phyloP scores from a whole-genome alignment of 2,329 filamentous ascomycete species.

The Sporothrix sp. region DNA sequence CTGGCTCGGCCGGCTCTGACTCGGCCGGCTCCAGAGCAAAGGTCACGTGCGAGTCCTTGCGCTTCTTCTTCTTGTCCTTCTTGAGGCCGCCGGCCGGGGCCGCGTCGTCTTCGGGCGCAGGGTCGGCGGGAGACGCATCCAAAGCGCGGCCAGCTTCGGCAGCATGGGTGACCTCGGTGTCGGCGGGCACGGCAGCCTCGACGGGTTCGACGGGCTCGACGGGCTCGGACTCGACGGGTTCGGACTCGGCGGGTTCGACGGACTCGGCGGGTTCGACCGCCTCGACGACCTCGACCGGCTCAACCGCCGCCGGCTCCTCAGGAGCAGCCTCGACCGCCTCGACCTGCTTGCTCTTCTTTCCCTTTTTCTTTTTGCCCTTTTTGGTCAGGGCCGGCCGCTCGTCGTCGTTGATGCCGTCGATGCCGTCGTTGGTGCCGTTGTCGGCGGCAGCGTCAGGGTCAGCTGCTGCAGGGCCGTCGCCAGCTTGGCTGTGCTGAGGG shows the following conservation, averaged over 20 bases:
- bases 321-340: constrained; percentile 8
- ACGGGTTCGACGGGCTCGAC: neutral
- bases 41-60: constrained; percentile 9
- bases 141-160: neutral
- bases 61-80: constrained; percentile 10
- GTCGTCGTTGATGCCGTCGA: too few relatives aligned
- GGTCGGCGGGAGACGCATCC: neutral
- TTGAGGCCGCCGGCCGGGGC: neutral
- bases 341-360: constrained; percentile 9
- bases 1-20: neutral
- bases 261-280: constrained; percentile 10
- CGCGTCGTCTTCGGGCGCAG: neutral
- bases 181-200: too few relatives aligned
- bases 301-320: constrained; percentile 9
- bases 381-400: neutral
- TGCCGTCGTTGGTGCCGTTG: neutral
- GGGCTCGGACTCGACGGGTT: neutral
- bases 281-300: neutral
- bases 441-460: constrained; percentile 5
- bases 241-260: neutral
- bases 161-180: too few relatives aligned
- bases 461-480: constrained; percentile 11
- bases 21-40: constrained; percentile 8
- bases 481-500: neutral
- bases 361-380: neutral